Evolutionary conservation across 2,329 filamentous ascomycete species (phyloP).

Genomic region (Scleromitrula shiraiana): DNA sequence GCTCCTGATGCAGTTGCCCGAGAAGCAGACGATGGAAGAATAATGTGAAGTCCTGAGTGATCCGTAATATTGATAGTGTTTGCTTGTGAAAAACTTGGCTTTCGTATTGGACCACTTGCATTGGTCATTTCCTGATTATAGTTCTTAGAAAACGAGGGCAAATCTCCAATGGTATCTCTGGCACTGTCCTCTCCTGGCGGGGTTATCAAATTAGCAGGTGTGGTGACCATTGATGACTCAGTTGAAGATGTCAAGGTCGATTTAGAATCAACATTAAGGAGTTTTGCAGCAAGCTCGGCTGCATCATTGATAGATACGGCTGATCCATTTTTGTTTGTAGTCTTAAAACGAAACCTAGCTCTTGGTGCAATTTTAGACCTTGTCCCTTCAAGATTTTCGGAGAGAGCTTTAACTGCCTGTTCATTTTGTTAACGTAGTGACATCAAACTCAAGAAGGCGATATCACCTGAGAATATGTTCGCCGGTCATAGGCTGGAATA

Average conservation of each 20-base stretch:
- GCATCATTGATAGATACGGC: constrained; percentile 49
- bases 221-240: constrained; percentile 35
- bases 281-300: constrained; percentile 43
- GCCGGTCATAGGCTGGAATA: constrained; percentile 82
- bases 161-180: constrained; percentile 32
- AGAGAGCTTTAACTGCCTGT: constrained; percentile 67
- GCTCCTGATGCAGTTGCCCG: constrained; percentile 66
- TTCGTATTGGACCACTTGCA: constrained; percentile 37
- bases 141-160: constrained; percentile 37
- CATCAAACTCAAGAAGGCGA: neutral
- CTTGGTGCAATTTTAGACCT: constrained; percentile 62
- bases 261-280: constrained; percentile 31
- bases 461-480: constrained; percentile 69
- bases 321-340: constrained; percentile 41
- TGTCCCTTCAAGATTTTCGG: constrained; percentile 67
- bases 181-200: constrained; percentile 23
- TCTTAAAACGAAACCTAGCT: constrained; percentile 78
- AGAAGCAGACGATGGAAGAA: constrained; percentile 63
- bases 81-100: constrained; percentile 55
- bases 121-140: constrained; percentile 51
- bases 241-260: constrained; percentile 29
- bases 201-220: constrained; percentile 23
- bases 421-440: constrained; percentile 30
- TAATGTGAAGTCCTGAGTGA: constrained; percentile 64
- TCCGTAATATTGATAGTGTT: constrained; percentile 56